Evolutionary conservation across 345 rosid genomes (phyloP).

Genomic region (Dovyalis caffra): DNA sequence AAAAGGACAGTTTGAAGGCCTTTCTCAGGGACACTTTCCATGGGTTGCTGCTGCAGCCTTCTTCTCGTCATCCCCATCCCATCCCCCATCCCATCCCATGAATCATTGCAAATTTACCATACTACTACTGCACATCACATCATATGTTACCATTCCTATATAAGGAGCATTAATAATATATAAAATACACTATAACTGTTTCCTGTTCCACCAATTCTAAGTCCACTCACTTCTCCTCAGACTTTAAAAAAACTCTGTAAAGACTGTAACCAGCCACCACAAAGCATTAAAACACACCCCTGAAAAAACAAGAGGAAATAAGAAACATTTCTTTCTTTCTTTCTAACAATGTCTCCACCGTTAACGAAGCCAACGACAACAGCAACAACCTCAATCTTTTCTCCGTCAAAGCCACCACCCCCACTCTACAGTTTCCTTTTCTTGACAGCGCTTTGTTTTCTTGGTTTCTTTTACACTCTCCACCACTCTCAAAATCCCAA

Average conservation of each 20-base stretch:
- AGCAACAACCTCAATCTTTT: conserved; percentile 15
- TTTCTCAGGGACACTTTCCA: too few species aligned
- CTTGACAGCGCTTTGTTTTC: conserved; percentile 48
- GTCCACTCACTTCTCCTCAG: too few species aligned
- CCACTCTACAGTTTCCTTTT: conserved; percentile 51
- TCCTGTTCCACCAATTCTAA: too few species aligned
- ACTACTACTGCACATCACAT: too few species aligned
- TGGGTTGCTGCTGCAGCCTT: too few species aligned
- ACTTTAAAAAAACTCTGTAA: background rate
- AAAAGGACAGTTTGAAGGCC: too few species aligned
- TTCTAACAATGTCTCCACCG: conserved; percentile 43
- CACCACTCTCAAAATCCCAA: conserved; percentile 33
- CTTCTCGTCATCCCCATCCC: too few species aligned
- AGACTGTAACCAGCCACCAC: background rate
- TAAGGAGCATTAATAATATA: too few species aligned
- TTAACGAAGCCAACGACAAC: conserved; percentile 29
- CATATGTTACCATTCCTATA: too few species aligned
- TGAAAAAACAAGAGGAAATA: background rate
- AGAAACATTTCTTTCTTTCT: conserved; percentile 9
- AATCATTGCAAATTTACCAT: too few species aligned
- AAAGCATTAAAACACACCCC: background rate
- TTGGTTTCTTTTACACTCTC: conserved; percentile 46
- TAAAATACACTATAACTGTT: too few species aligned
- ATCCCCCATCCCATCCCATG: too few species aligned
- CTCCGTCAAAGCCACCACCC: conserved; percentile 37